phyloP scores from a whole-genome alignment of 495 filamentous ascomycete genomes.

The Pseudoneurospora amorphoporcata region DNA sequence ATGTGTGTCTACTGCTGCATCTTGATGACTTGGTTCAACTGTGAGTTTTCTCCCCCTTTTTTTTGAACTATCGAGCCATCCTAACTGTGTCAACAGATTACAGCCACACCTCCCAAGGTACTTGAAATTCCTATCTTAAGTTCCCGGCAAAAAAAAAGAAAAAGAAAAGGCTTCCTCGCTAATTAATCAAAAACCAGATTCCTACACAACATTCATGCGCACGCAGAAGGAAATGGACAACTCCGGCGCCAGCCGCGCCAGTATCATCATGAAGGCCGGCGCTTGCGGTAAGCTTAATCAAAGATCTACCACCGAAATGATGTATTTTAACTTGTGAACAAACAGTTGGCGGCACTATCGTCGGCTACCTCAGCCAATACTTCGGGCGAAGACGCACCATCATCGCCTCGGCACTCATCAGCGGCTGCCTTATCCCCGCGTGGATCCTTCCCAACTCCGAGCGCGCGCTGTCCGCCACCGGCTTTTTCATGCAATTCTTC shows the following conservation, averaged over 20 bases:
- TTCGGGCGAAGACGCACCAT: conserved; percentile 61
- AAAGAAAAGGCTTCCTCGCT: no score
- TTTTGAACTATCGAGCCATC: background rate
- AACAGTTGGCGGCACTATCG: conserved; percentile 55
- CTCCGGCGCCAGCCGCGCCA: conserved; percentile 50
- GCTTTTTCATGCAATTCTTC: conserved; percentile 72
- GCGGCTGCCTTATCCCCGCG: conserved; percentile 51
- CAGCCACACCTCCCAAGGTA: conserved; percentile 54
- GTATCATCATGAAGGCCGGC: conserved; percentile 63
- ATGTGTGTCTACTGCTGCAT: conserved; percentile 60
- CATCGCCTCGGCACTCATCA: conserved; percentile 44
- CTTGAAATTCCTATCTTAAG: no score
- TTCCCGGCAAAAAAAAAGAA: no score
- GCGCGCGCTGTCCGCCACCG: conserved; percentile 48
- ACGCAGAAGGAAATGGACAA: conserved; percentile 55
- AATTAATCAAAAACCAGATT: no score
- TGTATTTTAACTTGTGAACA: no score
- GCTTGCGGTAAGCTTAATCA: conserved; percentile 30
- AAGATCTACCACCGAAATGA: no score
- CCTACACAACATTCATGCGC: conserved; percentile 65
- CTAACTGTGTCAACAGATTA: conserved; percentile 36
- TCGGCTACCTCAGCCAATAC: conserved; percentile 63
- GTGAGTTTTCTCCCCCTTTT: conserved; percentile 1
- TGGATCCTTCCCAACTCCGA: conserved; percentile 58
- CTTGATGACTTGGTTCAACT: conserved; percentile 60